Conservation (phyloP, 2,329 filamentous ascomycete species). For the Xylariaceae sp. region DNA sequence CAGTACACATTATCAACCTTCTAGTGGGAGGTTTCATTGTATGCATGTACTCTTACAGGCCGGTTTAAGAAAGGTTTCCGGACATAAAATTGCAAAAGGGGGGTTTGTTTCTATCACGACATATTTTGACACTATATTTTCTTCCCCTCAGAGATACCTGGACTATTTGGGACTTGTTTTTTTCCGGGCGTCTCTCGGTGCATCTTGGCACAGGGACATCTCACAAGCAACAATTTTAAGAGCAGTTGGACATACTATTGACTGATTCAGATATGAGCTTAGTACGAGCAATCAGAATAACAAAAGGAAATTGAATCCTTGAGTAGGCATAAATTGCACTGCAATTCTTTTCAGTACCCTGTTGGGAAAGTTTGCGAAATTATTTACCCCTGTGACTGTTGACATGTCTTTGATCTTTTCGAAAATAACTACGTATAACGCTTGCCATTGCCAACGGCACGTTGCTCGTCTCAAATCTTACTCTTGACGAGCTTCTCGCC, state of each 20-base stretch:
- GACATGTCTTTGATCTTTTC: too few relatives aligned
- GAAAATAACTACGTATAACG: too few relatives aligned
- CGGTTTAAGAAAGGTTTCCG: constrained; percentile 3
- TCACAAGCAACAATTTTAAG: constrained; percentile 13
- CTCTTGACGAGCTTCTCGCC: constrained; percentile 10
- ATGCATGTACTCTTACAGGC: neutral
- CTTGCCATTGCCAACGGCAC: too few relatives aligned
- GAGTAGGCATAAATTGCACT: too few relatives aligned
- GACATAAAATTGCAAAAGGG: neutral
- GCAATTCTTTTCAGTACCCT: too few relatives aligned
- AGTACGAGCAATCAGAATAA: neutral
- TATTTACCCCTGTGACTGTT: too few relatives aligned
- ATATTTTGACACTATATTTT: constrained; percentile 2
- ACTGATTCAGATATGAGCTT: constrained; percentile 3
- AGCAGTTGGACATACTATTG: constrained; percentile 3
- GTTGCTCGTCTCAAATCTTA: too few relatives aligned
- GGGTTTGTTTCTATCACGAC: constrained; percentile 2
- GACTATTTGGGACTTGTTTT: constrained; percentile 9
- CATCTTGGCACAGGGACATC: constrained; percentile 4
- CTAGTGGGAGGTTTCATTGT: neutral
- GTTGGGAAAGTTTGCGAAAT: too few relatives aligned
- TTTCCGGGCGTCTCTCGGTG: constrained; percentile 2
- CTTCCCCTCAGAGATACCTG: constrained; percentile 14
- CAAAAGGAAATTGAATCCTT: too few relatives aligned
- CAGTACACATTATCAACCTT: neutral